Percentiles rank a stretch among this genome's conserved stretches.
Conservation (phyloP, 768 basidiomycete species). For the Collybiopsis luxurians region DNA sequence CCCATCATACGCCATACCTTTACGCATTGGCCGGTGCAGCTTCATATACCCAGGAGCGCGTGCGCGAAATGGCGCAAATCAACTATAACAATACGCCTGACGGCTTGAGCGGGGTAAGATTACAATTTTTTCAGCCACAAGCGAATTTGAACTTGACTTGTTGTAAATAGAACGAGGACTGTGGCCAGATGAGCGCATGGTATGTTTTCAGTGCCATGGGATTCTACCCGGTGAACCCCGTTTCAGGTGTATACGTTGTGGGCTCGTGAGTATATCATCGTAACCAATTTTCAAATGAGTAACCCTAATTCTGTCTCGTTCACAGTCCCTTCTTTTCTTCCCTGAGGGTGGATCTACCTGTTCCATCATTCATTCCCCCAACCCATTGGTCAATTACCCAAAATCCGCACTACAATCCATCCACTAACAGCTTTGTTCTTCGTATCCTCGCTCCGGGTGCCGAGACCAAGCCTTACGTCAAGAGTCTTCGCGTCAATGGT, state of each 20-base stretch:
- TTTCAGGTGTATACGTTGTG: conserved; percentile 70
- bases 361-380: conserved; percentile 15
- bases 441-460: conserved; percentile 58
- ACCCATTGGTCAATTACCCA: background rate
- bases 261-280: conserved; percentile 56
- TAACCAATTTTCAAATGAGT: too few species aligned
- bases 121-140: background rate
- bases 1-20: conserved; percentile 84
- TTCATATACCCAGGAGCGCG: conserved; percentile 66
- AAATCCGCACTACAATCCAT: conserved; percentile 9
- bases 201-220: conserved; percentile 81
- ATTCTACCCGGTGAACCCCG: conserved; percentile 84
- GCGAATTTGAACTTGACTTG: background rate
- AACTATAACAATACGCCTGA: conserved; percentile 68
- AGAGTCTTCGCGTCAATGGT: conserved; percentile 58
- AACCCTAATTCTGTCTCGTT: background rate
- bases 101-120: conserved; percentile 69
- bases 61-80: conserved; percentile 58
- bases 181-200: conserved; percentile 91
- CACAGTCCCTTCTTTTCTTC: conserved; percentile 48
- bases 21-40: conserved; percentile 73
- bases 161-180: conserved; percentile 72
- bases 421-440: conserved; percentile 29
- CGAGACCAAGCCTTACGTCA: conserved; percentile 56
- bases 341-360: conserved; percentile 55